Percentiles rank a stretch among this genome's conserved stretches.
phyloP scores from a whole-genome alignment of 257 asterid genomes.

The Solanum piurae region DNA sequence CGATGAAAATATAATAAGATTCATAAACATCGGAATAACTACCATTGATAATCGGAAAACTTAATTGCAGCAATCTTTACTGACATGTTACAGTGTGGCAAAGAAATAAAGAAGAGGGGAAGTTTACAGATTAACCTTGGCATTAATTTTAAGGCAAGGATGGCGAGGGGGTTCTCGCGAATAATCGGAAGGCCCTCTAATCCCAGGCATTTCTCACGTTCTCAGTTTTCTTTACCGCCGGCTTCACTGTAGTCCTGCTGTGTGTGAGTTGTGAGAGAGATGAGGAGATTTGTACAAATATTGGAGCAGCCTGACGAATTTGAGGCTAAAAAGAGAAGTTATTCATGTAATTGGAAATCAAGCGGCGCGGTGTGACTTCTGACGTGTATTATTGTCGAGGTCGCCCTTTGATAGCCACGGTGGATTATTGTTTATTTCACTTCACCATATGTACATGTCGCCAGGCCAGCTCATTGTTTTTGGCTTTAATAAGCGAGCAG shows the following conservation, averaged over 20 bases:
- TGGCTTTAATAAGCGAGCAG: background rate
- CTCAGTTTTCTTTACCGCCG: background rate
- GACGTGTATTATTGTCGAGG: background rate
- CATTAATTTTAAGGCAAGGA: conserved; percentile 54
- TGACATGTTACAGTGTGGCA: background rate
- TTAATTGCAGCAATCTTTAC: background rate
- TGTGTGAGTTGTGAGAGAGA: background rate
- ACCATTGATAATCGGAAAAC: background rate
- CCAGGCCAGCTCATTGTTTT: background rate
- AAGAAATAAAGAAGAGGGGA: background rate
- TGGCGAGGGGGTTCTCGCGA: conserved; percentile 76
- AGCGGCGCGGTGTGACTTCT: background rate
- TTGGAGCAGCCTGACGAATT: background rate
- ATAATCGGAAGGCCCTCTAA: conserved; percentile 74
- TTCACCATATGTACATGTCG: background rate
- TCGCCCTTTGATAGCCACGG: background rate
- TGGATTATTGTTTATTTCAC: background rate
- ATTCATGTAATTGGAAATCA: background rate
- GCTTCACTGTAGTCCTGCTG: background rate
- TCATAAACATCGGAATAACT: background rate
- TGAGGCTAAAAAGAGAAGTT: background rate
- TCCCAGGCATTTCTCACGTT: conserved; percentile 65
- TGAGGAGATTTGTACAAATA: background rate
- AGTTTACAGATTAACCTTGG: conserved; percentile 39
- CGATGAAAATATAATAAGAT: background rate